These are phyloP conservation scores for Truncatella angustata DNA, from an alignment of 2,329 filamentous ascomycete genomes.

Conservation along the genomic window DNA sequence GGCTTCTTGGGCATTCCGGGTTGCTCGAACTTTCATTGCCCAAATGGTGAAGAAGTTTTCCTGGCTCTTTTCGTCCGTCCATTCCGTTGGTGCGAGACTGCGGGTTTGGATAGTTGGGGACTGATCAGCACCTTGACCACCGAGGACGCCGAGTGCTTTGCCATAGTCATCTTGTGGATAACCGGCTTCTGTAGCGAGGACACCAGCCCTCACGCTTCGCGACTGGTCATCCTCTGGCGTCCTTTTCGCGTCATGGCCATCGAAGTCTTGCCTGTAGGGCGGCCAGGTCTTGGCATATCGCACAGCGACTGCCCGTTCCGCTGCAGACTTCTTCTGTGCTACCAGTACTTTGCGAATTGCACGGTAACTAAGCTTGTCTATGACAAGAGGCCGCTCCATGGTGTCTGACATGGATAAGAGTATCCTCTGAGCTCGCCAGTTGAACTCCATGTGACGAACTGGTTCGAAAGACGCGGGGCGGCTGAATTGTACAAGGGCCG, in stretches of 20 bases:
- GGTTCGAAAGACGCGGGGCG: slow-evolving; percentile 31
- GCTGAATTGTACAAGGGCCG: slow-evolving; percentile 35
- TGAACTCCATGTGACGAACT: slow-evolving; percentile 39
- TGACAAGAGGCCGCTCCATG: slow-evolving; percentile 46
- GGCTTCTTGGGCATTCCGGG: slow-evolving; percentile 60
- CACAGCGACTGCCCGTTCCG: slow-evolving; percentile 46
- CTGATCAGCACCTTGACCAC: slow-evolving; percentile 45
- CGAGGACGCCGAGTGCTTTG: slow-evolving; percentile 47
- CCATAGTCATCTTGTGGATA: slow-evolving; percentile 48
- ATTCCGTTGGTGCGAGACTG: slow-evolving; percentile 32
- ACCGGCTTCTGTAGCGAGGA: slow-evolving; percentile 55
- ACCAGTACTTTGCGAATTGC: slow-evolving; percentile 54
- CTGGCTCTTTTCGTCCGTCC: slow-evolving; percentile 23
- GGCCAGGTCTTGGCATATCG: slow-evolving; percentile 57
- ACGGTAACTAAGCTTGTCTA: slow-evolving; percentile 50
- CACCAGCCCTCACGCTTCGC: slow-evolving; percentile 50
- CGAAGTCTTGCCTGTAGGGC: slow-evolving; percentile 54
- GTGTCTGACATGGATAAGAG: slow-evolving; percentile 51
- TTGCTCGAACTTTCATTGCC: slow-evolving; percentile 57
- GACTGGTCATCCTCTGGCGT: slow-evolving; percentile 52
- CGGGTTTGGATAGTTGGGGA: slow-evolving; percentile 58
- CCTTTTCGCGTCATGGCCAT: slow-evolving; percentile 58
- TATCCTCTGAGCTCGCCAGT: slow-evolving; percentile 57
- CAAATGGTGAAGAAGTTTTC: slow-evolving; percentile 41
- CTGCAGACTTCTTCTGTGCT: slow-evolving; percentile 49